A percentile compares a stretch with the other conserved stretches of the same genome.
phyloP scores from a whole-genome alignment of 208 protist genomes.

The Trypanosoma boissoni region DNA sequence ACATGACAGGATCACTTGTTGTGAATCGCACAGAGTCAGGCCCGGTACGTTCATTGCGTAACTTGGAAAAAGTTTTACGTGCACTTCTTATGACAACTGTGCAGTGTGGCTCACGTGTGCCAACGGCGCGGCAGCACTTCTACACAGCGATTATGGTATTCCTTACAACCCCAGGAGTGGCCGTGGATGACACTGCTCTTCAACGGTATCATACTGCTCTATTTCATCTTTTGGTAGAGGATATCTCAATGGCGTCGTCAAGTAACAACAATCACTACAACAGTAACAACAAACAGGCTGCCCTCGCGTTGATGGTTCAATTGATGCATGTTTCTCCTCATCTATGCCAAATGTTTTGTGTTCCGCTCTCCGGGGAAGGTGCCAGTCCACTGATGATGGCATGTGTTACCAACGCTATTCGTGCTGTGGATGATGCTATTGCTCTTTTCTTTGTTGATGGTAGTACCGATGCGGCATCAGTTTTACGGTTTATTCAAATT shows the following conservation, averaged over 20 bases:
- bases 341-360: conserved; percentile 69
- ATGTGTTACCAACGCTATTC: conserved; percentile 45
- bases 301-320: conserved; percentile 52
- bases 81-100: conserved; percentile 53
- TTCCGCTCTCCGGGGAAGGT: conserved; percentile 25
- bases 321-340: conserved; percentile 60
- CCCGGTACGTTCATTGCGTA: background rate
- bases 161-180: conserved; percentile 49
- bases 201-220: conserved; percentile 58
- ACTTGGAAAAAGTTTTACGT: conserved; percentile 31
- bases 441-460: conserved; percentile 40
- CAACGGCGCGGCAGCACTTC: conserved; percentile 43
- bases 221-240: conserved; percentile 52
- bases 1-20: conserved; percentile 14
- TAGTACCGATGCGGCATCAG: conserved; percentile 12
- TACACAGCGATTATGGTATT: conserved; percentile 58
- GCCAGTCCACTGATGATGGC: conserved; percentile 34
- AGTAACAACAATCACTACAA: no score
- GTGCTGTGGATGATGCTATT: conserved; percentile 50
- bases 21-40: conserved; percentile 1
- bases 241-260: conserved; percentile 30
- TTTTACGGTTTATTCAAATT: conserved; percentile 49
- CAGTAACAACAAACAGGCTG: conserved; percentile 30
- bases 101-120: conserved; percentile 47
- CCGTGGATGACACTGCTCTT: conserved; percentile 60